phyloP scores from a whole-genome alignment of 179 eudicot species.

The Nepenthes alata region DNA sequence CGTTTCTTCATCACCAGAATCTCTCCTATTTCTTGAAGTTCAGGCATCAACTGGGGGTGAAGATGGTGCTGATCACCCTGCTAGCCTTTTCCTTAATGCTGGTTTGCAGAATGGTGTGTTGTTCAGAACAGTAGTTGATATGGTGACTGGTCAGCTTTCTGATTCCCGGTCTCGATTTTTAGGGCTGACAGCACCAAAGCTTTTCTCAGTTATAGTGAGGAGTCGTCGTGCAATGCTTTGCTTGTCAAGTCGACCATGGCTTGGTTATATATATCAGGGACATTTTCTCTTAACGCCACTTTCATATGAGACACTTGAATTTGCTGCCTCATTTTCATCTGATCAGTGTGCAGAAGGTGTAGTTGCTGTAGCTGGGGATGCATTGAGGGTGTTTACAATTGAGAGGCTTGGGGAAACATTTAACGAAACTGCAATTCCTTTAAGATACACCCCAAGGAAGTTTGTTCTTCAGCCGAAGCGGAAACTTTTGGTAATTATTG shows the following conservation, averaged over 20 bases:
- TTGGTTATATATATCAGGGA: conserved; percentile 51
- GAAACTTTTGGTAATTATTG: conserved; percentile 67
- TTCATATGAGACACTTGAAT: conserved; percentile 35
- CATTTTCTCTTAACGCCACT: conserved; percentile 41
- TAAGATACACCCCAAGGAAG: conserved; percentile 95
- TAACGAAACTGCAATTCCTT: conserved; percentile 71
- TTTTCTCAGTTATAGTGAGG: conserved; percentile 67
- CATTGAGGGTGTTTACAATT: conserved; percentile 75
- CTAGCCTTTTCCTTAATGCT: conserved; percentile 91
- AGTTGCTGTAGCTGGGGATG: conserved; percentile 93
- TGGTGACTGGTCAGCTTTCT: conserved; percentile 95
- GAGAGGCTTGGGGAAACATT: conserved; percentile 96
- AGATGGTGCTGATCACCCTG: conserved; percentile 99
- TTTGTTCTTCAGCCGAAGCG: conserved; percentile 77
- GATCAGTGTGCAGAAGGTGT: conserved; percentile 99
- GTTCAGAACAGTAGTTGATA: conserved; percentile 93
- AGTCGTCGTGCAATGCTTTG: conserved; percentile 92
- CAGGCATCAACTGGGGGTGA: conserved; percentile 97
- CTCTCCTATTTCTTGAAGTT: conserved; percentile 86
- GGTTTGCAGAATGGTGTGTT: conserved; percentile 91
- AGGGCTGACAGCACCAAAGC: conserved; percentile 83
- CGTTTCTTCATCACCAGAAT: conserved; percentile 92
- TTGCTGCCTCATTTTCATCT: conserved; percentile 89
- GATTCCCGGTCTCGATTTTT: conserved; percentile 95
- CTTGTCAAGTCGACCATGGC: conserved; percentile 48